phyloP scores from a whole-genome alignment of 371 early-diverging fungal genomes.

The Rhizopus delemar region DNA sequence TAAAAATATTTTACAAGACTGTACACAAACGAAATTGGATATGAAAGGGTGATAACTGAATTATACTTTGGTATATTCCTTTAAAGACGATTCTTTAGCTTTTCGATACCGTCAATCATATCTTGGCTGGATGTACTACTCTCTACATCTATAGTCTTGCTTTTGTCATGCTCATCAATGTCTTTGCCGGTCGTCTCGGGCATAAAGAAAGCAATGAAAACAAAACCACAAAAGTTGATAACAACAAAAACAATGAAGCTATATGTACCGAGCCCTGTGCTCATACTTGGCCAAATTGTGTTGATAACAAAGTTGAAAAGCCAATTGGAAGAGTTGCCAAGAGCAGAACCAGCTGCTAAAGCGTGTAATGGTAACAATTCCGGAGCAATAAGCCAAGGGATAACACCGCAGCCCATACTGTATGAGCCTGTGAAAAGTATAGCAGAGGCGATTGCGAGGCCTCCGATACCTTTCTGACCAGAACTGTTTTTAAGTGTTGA shows the following conservation, averaged over 20 bases:
- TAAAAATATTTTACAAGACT: slow-evolving; percentile 4
- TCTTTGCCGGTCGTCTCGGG: slow-evolving; percentile 48
- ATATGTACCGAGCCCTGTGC: slow-evolving; percentile 32
- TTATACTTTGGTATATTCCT: background rate
- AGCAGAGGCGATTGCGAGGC: slow-evolving; percentile 43
- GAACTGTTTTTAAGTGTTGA: slow-evolving; percentile 17
- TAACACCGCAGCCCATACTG: slow-evolving; percentile 52
- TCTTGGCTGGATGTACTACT: slow-evolving; percentile 7
- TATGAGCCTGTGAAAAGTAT: slow-evolving; percentile 43
- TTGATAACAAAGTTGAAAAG: slow-evolving; percentile 48
- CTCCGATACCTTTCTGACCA: slow-evolving; percentile 24
- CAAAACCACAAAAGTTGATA: slow-evolving; percentile 47
- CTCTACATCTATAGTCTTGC: slow-evolving; percentile 11
- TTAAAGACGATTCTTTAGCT: background rate
- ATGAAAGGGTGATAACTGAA: background rate
- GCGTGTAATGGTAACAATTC: slow-evolving; percentile 50
- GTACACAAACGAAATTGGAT: background rate
- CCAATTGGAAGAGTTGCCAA: slow-evolving; percentile 50
- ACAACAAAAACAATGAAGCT: slow-evolving; percentile 45
- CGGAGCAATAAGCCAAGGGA: slow-evolving; percentile 55
- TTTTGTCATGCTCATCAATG: slow-evolving; percentile 32
- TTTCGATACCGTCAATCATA: background rate
- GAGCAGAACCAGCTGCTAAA: slow-evolving; percentile 46
- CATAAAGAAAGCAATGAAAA: slow-evolving; percentile 43
- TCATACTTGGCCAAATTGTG: slow-evolving; percentile 44